Base-by-base conservation (phyloP, 371 early-diverging fungal species). In the Mortierella sp. region DNA sequence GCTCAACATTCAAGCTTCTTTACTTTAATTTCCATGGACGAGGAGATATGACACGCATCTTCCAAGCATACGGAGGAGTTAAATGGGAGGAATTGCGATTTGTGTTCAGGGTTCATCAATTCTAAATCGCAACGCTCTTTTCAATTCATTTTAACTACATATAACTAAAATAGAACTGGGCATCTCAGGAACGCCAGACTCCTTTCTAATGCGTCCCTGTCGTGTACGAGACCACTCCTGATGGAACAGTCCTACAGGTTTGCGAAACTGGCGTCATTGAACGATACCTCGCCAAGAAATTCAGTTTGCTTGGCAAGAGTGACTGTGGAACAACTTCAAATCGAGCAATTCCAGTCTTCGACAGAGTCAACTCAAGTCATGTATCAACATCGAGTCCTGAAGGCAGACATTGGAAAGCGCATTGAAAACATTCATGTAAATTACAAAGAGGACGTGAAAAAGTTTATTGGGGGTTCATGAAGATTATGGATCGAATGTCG, bases 181-280 rank as follows among this genome's bases (percentile, higher is more conserved):
- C 87, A 2, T 43, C 57, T 10, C 79, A 65, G 34, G 88, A 88
- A 81, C 13, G 13, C 12, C 34, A 32, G 34, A 83, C 82, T 47
- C 90, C 89, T 2, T 89, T 84, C 59, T 84, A 87, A 22, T 83
- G 83, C n/a, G 67, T 85, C 8, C 89, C 89, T 2, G 83, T 87
- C 19, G 72, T 89, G 6, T 64, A 84, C 4, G 89, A 88, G 58
- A 76, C 67, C 10, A 69, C 65, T 7, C 32, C 68, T 4, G 76
- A 73, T 1, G 78, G 82, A 31, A 74, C 70, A 0, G 72, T 83
- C 8, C 71, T 85, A 26, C 71, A 75, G n/a, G 55, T 89, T 1
- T 66, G 83, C 17, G 89, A 89, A 49, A 75, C 86, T 2, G 34
- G 55, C n/a, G 76, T 72, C 12, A 86, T 89, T 42, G 89, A 86